Evolutionary conservation across 2,329 filamentous ascomycete genomes (phyloP), one percentile per base, ranked within the genome.

Genomic region (Fusarium staphyleae): DNA sequence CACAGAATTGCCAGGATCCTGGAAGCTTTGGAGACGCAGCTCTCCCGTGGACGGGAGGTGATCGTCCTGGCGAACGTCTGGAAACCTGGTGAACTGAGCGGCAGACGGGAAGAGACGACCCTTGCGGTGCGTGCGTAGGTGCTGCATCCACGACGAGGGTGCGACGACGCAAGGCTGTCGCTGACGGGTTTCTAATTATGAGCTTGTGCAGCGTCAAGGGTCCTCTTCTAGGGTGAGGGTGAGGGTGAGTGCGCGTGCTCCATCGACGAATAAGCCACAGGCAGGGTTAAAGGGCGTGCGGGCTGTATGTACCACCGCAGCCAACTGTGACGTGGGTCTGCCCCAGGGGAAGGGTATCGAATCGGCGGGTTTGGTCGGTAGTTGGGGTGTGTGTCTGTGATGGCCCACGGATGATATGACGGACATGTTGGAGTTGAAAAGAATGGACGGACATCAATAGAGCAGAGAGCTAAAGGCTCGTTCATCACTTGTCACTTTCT

Each of bases 311-410:
- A 46, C 41, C 41, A 54, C 45, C 30, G 45, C 34, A 42, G 39
- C 52, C 52, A 33, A 19, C 19, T 16, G 35, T 39, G 37, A 34
- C 58, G 33, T 60, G 58, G 55, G 46, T 62, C 35, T 60, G 58
- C 55, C 51, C 58, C 55, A 62, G 43, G 50, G 29, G 55, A 58
- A 62, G 43, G 58, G 50, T 56, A 62, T 60, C 58, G 50, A 62
- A 62, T 62, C 55, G 55, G 58, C 42, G 58, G 58, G 54, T 62
- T 62, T 60, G 45, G 41, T 24, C 14, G 50, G 46, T 30, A 48
- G 15, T 48, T 47, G 37, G 16, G 41, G 24, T 32, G 33, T 32
- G 18, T 19, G 26, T 30, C 12, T 4, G 14, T n/a, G 49, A 48
- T 48, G 46, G 35, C 16, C 13, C 19, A 35, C 36, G 41, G 43